Evolutionary conservation across 164 flowering plant species (phyloP).

Genomic region (Chimonanthus salicifolius): DNA sequence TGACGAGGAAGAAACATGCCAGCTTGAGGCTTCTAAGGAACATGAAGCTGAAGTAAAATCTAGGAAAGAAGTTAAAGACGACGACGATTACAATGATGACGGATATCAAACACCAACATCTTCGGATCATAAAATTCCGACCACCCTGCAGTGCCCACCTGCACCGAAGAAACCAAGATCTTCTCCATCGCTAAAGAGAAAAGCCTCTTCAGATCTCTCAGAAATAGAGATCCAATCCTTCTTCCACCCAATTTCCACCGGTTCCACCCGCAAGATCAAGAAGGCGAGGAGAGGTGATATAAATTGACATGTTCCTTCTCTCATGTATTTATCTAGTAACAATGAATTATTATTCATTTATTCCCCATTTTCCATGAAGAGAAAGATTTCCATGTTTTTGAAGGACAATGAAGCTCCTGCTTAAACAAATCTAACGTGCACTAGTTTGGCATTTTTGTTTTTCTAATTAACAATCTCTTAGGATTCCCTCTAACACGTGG

Average conservation of each 20-base stretch:
- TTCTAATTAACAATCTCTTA: background rate
- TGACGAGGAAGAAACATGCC: background rate
- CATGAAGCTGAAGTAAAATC: background rate
- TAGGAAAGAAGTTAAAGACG: background rate
- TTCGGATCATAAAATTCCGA: slow-evolving; percentile 29
- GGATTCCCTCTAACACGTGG: background rate
- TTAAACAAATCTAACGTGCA: too few relatives aligned
- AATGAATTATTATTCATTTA: too few relatives aligned
- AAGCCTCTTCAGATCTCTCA: slow-evolving; percentile 19
- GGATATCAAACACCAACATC: slow-evolving; percentile 47
- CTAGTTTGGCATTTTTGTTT: background rate
- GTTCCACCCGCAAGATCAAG: slow-evolving; percentile 28
- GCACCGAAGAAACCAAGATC: slow-evolving; percentile 56
- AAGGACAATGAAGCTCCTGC: too few relatives aligned
- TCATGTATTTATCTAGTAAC: background rate
- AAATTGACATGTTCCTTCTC: background rate
- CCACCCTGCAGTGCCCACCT: slow-evolving; percentile 31
- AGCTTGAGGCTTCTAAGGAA: background rate
- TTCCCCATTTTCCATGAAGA: background rate
- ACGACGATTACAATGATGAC: slow-evolving; percentile 5
- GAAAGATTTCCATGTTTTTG: background rate
- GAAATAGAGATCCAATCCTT: slow-evolving; percentile 30
- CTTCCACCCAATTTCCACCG: slow-evolving; percentile 28
- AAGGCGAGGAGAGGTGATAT: slow-evolving; percentile 19
- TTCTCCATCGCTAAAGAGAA: slow-evolving; percentile 10